Evolutionary conservation across 75 land plant genomes (phyloP), one percentile per base, ranked within the genome.

Genomic region (Ceratopteris richardii): DNA sequence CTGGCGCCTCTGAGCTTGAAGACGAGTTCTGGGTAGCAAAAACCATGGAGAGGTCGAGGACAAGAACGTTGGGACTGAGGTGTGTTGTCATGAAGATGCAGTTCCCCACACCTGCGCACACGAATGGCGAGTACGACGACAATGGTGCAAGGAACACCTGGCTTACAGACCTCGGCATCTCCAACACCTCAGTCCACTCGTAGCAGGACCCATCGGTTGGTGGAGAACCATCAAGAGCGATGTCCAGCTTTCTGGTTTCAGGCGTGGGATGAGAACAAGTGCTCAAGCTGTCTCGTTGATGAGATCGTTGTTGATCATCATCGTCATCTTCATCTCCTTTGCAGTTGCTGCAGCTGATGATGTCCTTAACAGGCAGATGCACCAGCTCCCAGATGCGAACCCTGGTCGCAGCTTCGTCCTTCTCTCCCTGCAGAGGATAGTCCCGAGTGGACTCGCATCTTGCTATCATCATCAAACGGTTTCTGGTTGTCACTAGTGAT

Each of bases 391-490:
- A 33, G 9, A 33, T 37, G 63, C 51, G 22, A 40, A 13, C 41
- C 60, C 2, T 31, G 37, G 23, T 31, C 18, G 22, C 17, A 6
- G 42, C 56, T 22, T 4, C 26, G 2, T 2, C 26, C 16, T 2
- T 36, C 17, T 20, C n/a, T 14, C 14, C 5, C 1, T 46, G 12
- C 37, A 33, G 12, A 40, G 42, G 9, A 9, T 40, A 14, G 12
- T 14, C 14, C 9, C 42, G 9, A 40, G 42, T 40, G 42, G 42
- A 9, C 48, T 17, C 13, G 24, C 48, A 46, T 17, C 48, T 46
- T 14, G 19, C 78, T 10, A 76, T 48, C 78, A 76, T 76, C 54
- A 76, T 30, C 18, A 76, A 31, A 11, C 76, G 51, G 47, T 59
- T 57, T 20, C 25, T 44, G 20, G 61, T 64, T 37, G 42, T 53